Base-by-base conservation (phyloP, 2,329 filamentous ascomycete species). In the Colletotrichum higginsianum region DNA sequence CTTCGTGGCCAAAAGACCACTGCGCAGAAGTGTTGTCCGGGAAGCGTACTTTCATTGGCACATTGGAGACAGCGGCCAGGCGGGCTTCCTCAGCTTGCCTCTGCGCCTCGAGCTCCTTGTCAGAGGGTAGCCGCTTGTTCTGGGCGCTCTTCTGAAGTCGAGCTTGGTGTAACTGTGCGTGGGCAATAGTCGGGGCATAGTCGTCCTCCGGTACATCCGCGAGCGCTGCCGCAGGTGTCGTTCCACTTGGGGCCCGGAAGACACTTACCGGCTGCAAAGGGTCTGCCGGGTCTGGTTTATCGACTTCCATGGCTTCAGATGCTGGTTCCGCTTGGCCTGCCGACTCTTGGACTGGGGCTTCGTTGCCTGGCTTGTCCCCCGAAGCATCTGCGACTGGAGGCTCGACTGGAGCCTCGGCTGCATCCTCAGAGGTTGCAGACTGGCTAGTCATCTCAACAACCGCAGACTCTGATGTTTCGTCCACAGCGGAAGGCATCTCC, bases 1-100 rank as follows among this genome's bases (percentile, higher is more conserved):
- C 92, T 1, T 85, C 80, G 23, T 90, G 89, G 1, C 86, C 87
- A 75, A 97, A 90, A n/a, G 86, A 88, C 83, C 92, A 92, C 62
- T 94, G 90, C 42, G 95, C 90, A 64, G 92, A 91, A 68, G 91
- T 93, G 76, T 95, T 93, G 79, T 98, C 95, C 0, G 96, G 96
- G 76, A 98, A 95, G 35, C 95, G 92, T 60, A 98, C 89, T 74
- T 93, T 94, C 74, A 98, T 87, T 38, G 90, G 87, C 42, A 97
- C 89, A 42, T 89, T 89, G 61, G 88, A 90, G 72, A 95, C 87
- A 6, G 88, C 87, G 6, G 91, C 88, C 1, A 95, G 84, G 74
- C 87, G 91, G 40, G 91, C 90, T 57, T 89, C 88, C 63, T 92
- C 90, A 26, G 89, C 91, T 6, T 89, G 86, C 44, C 90, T 91